These are phyloP conservation scores for Teratosphaeria viscida DNA, from an alignment of 2,329 filamentous ascomycete species.

Conservation along the genomic window DNA sequence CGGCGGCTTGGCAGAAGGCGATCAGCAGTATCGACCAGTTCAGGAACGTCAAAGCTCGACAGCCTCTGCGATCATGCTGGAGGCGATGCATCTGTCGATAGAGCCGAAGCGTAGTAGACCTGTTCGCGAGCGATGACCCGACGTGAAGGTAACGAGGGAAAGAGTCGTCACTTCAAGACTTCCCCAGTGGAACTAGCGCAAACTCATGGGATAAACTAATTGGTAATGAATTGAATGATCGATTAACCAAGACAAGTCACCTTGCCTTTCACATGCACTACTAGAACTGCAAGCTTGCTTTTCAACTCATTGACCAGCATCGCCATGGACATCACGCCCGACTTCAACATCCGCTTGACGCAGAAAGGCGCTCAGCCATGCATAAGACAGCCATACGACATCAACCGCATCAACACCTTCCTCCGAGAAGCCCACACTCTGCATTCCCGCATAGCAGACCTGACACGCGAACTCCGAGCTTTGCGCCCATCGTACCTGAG, in stretches of 20 bases:
- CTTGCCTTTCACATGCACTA: neutral
- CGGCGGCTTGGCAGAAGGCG: neutral
- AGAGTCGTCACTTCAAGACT: too few relatives aligned
- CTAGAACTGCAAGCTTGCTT: neutral
- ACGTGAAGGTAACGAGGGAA: too few relatives aligned
- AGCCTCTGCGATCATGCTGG: neutral
- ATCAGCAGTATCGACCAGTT: neutral
- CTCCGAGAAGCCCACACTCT: slow-evolving; percentile 90
- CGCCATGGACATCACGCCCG: slow-evolving; percentile 49
- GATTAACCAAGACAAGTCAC: neutral
- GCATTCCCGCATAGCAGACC: slow-evolving; percentile 75
- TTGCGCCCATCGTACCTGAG: slow-evolving; percentile 90
- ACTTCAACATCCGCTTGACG: slow-evolving; percentile 59
- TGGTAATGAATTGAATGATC: too few relatives aligned
- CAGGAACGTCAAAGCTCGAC: neutral
- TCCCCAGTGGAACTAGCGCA: too few relatives aligned
- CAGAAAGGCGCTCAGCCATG: slow-evolving; percentile 43
- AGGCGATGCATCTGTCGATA: neutral
- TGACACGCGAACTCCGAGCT: slow-evolving; percentile 68
- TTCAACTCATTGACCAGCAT: slow-evolving; percentile 20
- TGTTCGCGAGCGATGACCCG: too few relatives aligned
- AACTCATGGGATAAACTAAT: too few relatives aligned
- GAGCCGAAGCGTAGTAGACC: neutral
- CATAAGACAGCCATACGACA: slow-evolving; percentile 31
- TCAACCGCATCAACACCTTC: slow-evolving; percentile 62